phyloP scores from a whole-genome alignment of 2,329 filamentous ascomycete genomes.

The Xylariaceae sp. region DNA sequence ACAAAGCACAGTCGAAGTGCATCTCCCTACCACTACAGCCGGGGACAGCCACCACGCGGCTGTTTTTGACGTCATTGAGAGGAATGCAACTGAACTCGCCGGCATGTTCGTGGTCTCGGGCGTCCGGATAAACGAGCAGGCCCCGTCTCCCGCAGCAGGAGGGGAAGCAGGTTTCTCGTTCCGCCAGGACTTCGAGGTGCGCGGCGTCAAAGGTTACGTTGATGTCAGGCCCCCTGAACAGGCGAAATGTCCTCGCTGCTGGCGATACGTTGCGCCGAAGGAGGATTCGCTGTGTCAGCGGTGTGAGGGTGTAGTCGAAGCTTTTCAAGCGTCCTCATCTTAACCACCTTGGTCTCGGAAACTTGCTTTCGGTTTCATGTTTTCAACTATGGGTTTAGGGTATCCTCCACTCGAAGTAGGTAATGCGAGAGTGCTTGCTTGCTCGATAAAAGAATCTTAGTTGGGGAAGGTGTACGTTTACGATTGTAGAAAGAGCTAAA shows the following conservation, averaged over 20 bases:
- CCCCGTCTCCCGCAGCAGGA: no score
- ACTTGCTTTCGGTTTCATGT: no score
- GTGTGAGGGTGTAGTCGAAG: slow-evolving; percentile 61
- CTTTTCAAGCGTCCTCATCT: no score
- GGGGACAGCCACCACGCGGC: not conserved
- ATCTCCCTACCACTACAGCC: slow-evolving; percentile 31
- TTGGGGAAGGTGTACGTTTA: no score
- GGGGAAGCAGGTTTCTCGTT: slow-evolving; percentile 36
- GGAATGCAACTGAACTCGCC: slow-evolving; percentile 48
- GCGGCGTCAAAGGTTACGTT: slow-evolving; percentile 33
- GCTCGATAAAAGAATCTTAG: no score
- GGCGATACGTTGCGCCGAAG: slow-evolving; percentile 71
- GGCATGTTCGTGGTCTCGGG: slow-evolving; percentile 55
- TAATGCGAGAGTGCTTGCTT: no score
- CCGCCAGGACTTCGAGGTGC: slow-evolving; percentile 38
- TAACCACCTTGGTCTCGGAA: no score
- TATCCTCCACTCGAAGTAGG: no score
- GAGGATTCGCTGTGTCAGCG: slow-evolving; percentile 64
- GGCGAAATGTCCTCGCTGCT: slow-evolving; percentile 81
- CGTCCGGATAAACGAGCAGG: slow-evolving; percentile 33
- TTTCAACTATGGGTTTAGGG: no score
- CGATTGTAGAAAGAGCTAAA: no score
- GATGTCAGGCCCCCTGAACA: slow-evolving; percentile 44
- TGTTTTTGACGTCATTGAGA: slow-evolving; percentile 29
- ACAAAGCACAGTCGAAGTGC: slow-evolving; percentile 64